Base-by-base conservation (phyloP, 1,284 basidiomycete genomes). In the Mrakiaceae sp. region DNA sequence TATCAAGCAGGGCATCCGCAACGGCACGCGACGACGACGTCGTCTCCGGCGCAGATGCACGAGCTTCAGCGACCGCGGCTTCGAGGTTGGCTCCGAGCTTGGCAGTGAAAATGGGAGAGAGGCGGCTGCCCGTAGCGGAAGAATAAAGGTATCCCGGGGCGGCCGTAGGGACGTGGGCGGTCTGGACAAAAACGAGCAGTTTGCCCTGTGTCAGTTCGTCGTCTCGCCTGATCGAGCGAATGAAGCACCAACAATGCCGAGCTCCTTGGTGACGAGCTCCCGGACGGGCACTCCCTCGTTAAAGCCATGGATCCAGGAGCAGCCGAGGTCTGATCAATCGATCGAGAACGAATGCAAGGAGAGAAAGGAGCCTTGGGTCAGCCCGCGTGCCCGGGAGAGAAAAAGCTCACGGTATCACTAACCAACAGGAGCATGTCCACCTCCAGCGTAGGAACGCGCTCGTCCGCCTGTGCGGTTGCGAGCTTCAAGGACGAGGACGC, bases 301-400 rank as follows among this genome's bases (percentile, higher is more conserved):
- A 68, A 75, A 78, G 11, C 79, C 79, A 69, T 81, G 79, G 49
- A 80, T 79, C 76, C 77, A 80, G 62, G 74, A 76, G 68, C 79
- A 80, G 16, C 80, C 79, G 43, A 80, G 70, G 66, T 80, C 79
- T 27, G 27, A 27, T 27, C 27, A 27, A 27, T 27, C 27, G 27
- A 27, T 27, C 27, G 27, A 27, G 27, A 27, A 27, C 27, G 27
- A 27, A 27, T 27, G 27, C 27, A 27, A 27, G 27, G 27, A 27
- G 27, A 27, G 27, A 27, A 27, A 27, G 27, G 27, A 27, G 27
- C 27, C 27, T 27, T 27, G 27, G 27, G 27, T 27, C 27, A 27
- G 27, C 27, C 27, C 27, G 27, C 27, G 27, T 27, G 27, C 27
- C 27, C 27, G 27, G 27, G 1, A 27, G 27, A 27, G 27, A 27